Base-by-base conservation (phyloP, 139 green algal genomes). In the Pseudopediastrum boryanum region DNA sequence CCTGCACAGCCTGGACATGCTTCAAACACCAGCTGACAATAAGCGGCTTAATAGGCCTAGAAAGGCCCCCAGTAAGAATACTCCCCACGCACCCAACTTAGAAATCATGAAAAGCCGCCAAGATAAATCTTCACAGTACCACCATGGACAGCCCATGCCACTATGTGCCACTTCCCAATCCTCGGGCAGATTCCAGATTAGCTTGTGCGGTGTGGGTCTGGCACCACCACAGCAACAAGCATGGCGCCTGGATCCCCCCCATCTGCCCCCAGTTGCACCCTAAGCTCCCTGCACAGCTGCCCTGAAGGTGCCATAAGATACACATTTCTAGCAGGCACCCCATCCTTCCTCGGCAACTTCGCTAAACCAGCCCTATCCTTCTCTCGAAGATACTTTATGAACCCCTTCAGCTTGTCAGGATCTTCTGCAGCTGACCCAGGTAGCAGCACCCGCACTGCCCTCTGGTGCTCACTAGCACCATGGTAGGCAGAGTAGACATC, bases 141-240 rank as follows among this genome's bases (percentile, higher is more conserved):
- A n/a, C n/a, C n/a, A n/a, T n/a, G n/a, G n/a, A n/a, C n/a, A n/a
- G n/a, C n/a, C n/a, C n/a, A n/a, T n/a, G n/a, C n/a, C n/a, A 43
- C 27, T 29, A 23, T 69, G 59, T 43, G 59, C 59, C 59, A 69
- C 35, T 27, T 16, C 23, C 38, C 50, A 59, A 59, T 19, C 19
- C 23, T 59, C 50, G 23, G 50, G 23, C n/a, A n/a, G n/a, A n/a
- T n/a, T n/a, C n/a, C n/a, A n/a, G n/a, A n/a, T n/a, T n/a, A n/a
- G n/a, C n/a, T n/a, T n/a, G n/a, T n/a, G n/a, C n/a, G n/a, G n/a
- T n/a, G n/a, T n/a, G 38, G 54, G 54, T 69, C 54, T 44, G 71
- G 71, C 71, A 78, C 71, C 38, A 78, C 52, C 54, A 78, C 52
- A 13, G 56, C 71, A 9, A 78, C 43, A n/a, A 78, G 52, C 71